Conservation (phyloP, 345 rosid species). For the Fremontodendron californicum region DNA sequence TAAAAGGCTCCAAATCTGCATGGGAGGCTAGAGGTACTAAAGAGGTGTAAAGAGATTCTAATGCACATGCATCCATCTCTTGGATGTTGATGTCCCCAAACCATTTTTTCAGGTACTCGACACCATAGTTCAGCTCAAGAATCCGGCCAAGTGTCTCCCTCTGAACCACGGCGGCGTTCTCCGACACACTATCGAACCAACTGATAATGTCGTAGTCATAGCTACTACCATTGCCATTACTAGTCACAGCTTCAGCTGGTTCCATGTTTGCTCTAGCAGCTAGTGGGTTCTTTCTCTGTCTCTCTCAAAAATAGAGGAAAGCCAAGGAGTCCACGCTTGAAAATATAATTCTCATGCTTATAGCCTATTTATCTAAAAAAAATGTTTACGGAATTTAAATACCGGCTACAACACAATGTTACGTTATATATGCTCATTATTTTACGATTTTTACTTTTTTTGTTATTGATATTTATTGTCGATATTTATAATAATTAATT, state of each 20-base stretch:
- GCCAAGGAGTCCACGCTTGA: slow-evolving; percentile 8
- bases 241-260: neutral
- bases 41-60: slow-evolving; percentile 68
- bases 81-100: slow-evolving; percentile 33
- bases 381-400: too few relatives aligned
- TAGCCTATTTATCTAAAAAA: neutral
- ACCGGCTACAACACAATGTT: too few relatives aligned
- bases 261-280: neutral
- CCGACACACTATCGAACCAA: slow-evolving; percentile 63
- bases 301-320: neutral
- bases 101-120: slow-evolving; percentile 68
- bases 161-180: slow-evolving; percentile 52
- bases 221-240: neutral
- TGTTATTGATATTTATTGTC: too few relatives aligned
- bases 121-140: slow-evolving; percentile 53
- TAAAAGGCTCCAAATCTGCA: slow-evolving; percentile 76
- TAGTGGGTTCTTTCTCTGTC: neutral
- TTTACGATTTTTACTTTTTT: too few relatives aligned
- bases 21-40: slow-evolving; percentile 79
- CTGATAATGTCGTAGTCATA: slow-evolving; percentile 36
- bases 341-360: slow-evolving; percentile 6
- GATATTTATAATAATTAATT: too few relatives aligned
- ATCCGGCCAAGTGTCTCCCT: slow-evolving; percentile 66
- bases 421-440: too few relatives aligned
- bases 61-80: slow-evolving; percentile 49